Percentiles rank a stretch among this genome's conserved stretches.
Evolutionary conservation across 2,329 filamentous ascomycete species (phyloP).

Genomic region (Stagonosporopsis tanaceti): DNA sequence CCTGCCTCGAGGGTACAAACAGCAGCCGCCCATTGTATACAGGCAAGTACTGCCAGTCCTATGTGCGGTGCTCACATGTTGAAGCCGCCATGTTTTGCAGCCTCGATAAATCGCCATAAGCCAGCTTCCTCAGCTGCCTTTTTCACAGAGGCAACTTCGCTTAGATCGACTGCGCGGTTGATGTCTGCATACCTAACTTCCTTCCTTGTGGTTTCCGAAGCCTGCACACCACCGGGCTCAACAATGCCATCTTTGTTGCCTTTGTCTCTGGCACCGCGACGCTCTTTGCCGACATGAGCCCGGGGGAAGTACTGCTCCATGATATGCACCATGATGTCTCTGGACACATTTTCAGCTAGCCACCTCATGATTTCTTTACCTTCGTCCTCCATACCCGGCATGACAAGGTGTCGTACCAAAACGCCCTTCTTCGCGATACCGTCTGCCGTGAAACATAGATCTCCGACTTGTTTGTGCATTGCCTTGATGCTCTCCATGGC

Average conservation of each 20-base stretch:
- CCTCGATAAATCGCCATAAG: conserved; percentile 80
- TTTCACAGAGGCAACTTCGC: conserved; percentile 72
- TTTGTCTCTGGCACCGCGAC: conserved; percentile 44
- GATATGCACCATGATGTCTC: conserved; percentile 81
- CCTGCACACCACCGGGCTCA: conserved; percentile 39
- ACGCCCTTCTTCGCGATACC: conserved; percentile 82
- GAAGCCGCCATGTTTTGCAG: conserved; percentile 64
- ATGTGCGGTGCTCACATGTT: conserved; percentile 48
- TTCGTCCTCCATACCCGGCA: conserved; percentile 81
- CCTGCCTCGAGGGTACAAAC: not conserved
- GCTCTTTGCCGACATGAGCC: conserved; percentile 80
- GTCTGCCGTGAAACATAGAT: conserved; percentile 81
- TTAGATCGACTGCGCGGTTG: conserved; percentile 71
- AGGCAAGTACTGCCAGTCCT: not conserved
- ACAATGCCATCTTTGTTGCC: conserved; percentile 39
- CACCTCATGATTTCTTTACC: conserved; percentile 77
- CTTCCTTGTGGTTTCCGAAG: conserved; percentile 39
- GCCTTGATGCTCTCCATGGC: conserved; percentile 79
- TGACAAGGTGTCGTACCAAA: conserved; percentile 80
- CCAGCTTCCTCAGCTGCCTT: conserved; percentile 74
- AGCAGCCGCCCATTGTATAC: not conserved
- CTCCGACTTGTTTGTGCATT: conserved; percentile 84
- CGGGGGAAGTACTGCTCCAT: conserved; percentile 89
- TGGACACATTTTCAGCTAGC: conserved; percentile 75
- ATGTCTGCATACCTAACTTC: conserved; percentile 77